Percentiles rank a stretch among this genome's conserved stretches.
Evolutionary conservation across 148 eudicot genomes (phyloP).

Genomic region (Arbutus unedo): DNA sequence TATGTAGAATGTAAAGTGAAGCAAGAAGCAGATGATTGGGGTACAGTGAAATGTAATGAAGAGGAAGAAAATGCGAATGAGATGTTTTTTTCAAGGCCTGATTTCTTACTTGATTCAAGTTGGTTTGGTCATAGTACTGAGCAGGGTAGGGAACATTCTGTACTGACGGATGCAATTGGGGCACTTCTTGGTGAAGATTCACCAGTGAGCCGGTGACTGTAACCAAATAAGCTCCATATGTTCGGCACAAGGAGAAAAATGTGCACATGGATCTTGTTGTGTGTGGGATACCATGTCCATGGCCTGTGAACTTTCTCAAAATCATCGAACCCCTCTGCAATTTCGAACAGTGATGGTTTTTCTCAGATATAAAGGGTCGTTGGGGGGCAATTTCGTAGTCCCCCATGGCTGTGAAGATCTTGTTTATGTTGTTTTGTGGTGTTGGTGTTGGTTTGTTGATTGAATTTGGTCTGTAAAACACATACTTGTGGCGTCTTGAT

Average conservation of each 20-base stretch:
- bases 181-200: slow-evolving; percentile 52
- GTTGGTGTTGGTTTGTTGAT: neutral
- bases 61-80: slow-evolving; percentile 36
- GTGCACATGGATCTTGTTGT: slow-evolving; percentile 20
- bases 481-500: neutral
- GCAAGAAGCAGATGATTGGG: slow-evolving; percentile 35
- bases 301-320: slow-evolving; percentile 19
- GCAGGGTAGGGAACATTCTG: slow-evolving; percentile 29
- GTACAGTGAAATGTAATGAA: slow-evolving; percentile 22
- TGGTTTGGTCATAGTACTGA: slow-evolving; percentile 38
- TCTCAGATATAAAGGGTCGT: neutral
- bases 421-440: neutral
- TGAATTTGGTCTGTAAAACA: neutral
- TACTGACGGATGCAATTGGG: slow-evolving; percentile 40
- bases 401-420: neutral
- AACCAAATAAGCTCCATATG: slow-evolving; percentile 27
- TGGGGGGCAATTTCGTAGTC: neutral
- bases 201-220: slow-evolving; percentile 27
- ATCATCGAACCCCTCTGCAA: slow-evolving; percentile 12
- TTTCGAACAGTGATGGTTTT: neutral
- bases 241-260: slow-evolving; percentile 29
- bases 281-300: slow-evolving; percentile 35
- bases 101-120: slow-evolving; percentile 50
- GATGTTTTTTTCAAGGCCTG: slow-evolving; percentile 51
- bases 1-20: slow-evolving; percentile 42